Percentiles rank a stretch among this genome's conserved stretches.
Conservation (phyloP, 495 filamentous ascomycete genomes). For the Hypoxylon crocopeplum region DNA sequence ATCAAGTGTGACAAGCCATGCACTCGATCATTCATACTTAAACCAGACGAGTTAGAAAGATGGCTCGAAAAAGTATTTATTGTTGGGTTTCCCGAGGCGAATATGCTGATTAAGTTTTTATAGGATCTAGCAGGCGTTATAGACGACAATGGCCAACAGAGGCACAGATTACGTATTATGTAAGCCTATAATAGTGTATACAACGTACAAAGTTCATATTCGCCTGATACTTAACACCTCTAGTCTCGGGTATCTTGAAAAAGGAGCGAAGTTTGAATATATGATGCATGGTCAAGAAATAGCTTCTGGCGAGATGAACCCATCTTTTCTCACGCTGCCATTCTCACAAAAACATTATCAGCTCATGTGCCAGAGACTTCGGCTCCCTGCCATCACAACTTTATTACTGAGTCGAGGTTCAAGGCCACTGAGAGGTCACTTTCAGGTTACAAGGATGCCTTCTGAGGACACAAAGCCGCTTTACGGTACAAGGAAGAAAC, state of each 20-base stretch:
- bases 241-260: slow-evolving; percentile 7
- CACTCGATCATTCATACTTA: neutral
- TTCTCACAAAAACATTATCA: slow-evolving; percentile 5
- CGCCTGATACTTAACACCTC: neutral
- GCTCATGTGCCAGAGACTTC: neutral
- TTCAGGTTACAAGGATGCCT: neutral
- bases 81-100: neutral
- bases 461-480: neutral
- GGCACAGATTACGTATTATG: slow-evolving; percentile 3
- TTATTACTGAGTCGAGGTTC: neutral
- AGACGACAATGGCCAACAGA: neutral
- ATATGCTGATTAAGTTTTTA: neutral
- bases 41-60: neutral
- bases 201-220: neutral
- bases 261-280: slow-evolving; percentile 5
- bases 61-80: neutral
- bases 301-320: neutral
- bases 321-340: neutral
- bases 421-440: neutral
- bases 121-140: neutral
- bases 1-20: neutral
- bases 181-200: neutral
- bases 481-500: neutral
- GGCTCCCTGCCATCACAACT: neutral
- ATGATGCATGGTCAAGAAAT: neutral